A percentile compares a stretch with the other conserved stretches of the same genome.
Conservation (phyloP, 2,329 filamentous ascomycete genomes). For the Sporothrix globosa region DNA sequence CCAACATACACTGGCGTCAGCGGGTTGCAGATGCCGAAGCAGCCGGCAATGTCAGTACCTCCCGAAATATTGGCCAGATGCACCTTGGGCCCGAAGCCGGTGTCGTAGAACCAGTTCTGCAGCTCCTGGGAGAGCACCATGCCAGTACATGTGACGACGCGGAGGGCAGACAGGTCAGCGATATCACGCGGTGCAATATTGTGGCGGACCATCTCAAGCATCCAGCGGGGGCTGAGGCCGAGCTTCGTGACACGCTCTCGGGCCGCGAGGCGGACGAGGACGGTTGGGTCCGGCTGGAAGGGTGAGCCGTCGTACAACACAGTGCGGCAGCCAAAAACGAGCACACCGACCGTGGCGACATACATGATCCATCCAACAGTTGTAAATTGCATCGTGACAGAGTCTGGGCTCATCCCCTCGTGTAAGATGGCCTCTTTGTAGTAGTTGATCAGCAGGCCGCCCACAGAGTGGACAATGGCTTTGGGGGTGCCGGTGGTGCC, state of each 20-base stretch:
- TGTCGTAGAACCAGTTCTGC: conserved; percentile 78
- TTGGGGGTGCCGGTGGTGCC: conserved; percentile 85
- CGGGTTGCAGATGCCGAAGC: conserved; percentile 68
- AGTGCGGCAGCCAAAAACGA: conserved; percentile 63
- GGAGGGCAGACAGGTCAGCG: conserved; percentile 64
- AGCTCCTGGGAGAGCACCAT: conserved; percentile 79
- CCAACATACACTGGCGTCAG: conserved; percentile 67
- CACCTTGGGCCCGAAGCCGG: conserved; percentile 66
- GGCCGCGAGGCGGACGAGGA: conserved; percentile 65
- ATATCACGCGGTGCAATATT: conserved; percentile 64
- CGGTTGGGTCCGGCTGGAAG: conserved; percentile 68
- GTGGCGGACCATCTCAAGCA: conserved; percentile 71
- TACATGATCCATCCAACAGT: conserved; percentile 93
- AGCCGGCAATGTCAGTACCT: conserved; percentile 72
- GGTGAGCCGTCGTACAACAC: conserved; percentile 85
- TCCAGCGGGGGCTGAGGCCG: conserved; percentile 75
- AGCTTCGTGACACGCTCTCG: conserved; percentile 70
- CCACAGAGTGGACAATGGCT: conserved; percentile 79
- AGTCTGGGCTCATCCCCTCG: conserved; percentile 47
- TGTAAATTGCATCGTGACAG: conserved; percentile 59
- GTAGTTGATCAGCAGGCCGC: conserved; percentile 60
- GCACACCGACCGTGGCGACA: conserved; percentile 59
- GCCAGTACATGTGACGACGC: conserved; percentile 70
- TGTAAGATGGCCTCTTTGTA: conserved; percentile 63
- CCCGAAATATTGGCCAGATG: conserved; percentile 76